Conservation (phyloP, 2,329 filamentous ascomycete species). For the Colletotrichum ledebouriae region DNA sequence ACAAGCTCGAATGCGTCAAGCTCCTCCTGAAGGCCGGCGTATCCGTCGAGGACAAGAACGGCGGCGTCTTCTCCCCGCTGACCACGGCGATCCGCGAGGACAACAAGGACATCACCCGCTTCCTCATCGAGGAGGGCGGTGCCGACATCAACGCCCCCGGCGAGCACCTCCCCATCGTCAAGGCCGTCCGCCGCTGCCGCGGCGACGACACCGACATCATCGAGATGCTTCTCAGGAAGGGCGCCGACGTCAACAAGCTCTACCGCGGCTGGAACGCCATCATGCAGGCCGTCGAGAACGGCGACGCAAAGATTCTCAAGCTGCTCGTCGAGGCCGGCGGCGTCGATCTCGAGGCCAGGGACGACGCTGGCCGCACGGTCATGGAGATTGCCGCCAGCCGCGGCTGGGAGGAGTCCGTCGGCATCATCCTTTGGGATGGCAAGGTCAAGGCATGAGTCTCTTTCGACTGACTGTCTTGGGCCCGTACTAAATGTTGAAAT, state of each 20-base stretch:
- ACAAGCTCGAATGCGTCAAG: constrained; percentile 76
- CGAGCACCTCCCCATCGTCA: constrained; percentile 79
- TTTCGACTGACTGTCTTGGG: neutral
- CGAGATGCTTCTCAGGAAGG: constrained; percentile 71
- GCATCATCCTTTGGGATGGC: constrained; percentile 54
- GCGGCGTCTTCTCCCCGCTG: constrained; percentile 78
- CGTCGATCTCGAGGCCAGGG: constrained; percentile 64
- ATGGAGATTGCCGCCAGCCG: constrained; percentile 70
- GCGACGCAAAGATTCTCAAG: constrained; percentile 66
- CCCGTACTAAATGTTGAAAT: neutral
- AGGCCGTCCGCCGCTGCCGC: constrained; percentile 72
- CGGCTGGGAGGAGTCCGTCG: constrained; percentile 70
- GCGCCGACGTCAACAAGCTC: constrained; percentile 76
- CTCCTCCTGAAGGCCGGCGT: constrained; percentile 74
- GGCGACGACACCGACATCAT: constrained; percentile 71
- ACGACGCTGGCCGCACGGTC: constrained; percentile 68
- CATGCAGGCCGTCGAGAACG: constrained; percentile 75
- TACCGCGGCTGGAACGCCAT: constrained; percentile 76
- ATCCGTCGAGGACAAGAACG: constrained; percentile 78
- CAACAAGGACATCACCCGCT: constrained; percentile 71
- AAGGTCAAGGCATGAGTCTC: constrained; percentile 26
- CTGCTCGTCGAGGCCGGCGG: constrained; percentile 64
- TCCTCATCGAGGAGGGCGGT: constrained; percentile 71
- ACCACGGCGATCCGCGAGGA: constrained; percentile 77
- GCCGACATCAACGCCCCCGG: constrained; percentile 77